phyloP scores from a whole-genome alignment of 2,329 filamentous ascomycete species.

The Aspergillus nomiae region DNA sequence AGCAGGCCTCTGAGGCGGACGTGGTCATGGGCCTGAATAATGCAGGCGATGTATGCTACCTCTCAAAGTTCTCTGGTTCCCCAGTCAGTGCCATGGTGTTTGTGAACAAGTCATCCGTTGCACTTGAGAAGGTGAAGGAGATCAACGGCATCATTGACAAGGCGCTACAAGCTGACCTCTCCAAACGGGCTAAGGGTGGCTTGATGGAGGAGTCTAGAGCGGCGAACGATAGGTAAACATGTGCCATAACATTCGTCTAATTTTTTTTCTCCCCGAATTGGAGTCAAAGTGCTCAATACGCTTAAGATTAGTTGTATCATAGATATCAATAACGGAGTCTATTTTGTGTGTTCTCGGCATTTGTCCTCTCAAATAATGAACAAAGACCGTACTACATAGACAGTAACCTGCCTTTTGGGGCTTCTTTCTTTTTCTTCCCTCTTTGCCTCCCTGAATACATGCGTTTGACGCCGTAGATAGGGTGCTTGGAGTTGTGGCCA shows the following conservation, averaged over 20 bases:
- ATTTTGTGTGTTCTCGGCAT: not conserved
- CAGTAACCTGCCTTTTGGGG: not conserved
- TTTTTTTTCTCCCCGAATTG: not conserved
- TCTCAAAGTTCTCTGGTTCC: conserved; percentile 85
- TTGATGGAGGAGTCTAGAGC: conserved; percentile 79
- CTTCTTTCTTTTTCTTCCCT: not conserved
- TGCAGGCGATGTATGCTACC: conserved; percentile 86
- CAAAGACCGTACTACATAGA: not conserved
- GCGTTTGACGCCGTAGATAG: not conserved
- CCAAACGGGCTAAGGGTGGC: conserved; percentile 63
- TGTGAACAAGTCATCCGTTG: conserved; percentile 73
- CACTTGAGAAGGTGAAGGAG: conserved; percentile 77
- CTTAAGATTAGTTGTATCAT: conserved; percentile 3
- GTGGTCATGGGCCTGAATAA: conserved; percentile 81
- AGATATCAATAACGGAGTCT: not conserved
- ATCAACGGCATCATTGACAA: conserved; percentile 73
- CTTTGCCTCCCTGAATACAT: not conserved
- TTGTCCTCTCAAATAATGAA: not conserved
- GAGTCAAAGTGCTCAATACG: not conserved
- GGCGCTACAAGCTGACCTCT: conserved; percentile 75
- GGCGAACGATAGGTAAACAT: conserved; percentile 75
- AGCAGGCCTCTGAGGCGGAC: conserved; percentile 64
- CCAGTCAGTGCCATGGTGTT: conserved; percentile 78
- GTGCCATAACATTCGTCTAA: not conserved
- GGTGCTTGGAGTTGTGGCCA: not conserved